Conservation (phyloP, 805 yeast species). For the Yamadazyma endophytica region DNA sequence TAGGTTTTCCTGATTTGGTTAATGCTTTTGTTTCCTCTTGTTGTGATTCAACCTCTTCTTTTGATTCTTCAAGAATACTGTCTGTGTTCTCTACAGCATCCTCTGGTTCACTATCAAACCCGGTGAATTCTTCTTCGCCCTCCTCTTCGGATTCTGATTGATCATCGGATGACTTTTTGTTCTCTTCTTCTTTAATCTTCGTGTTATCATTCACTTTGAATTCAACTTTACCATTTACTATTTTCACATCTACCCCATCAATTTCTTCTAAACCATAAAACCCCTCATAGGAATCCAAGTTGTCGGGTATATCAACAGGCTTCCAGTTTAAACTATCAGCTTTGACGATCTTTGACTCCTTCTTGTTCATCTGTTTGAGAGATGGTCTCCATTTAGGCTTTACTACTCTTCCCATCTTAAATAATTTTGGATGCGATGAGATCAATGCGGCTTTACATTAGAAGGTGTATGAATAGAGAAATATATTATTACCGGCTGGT, state of each 20-base stretch:
- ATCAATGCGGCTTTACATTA: too few species aligned
- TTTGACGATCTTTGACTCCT: slow-evolving; percentile 38
- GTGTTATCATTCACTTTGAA: slow-evolving; percentile 41
- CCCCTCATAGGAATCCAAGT: slow-evolving; percentile 83
- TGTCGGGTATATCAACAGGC: slow-evolving; percentile 75
- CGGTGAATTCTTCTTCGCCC: slow-evolving; percentile 14
- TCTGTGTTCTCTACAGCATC: slow-evolving; percentile 11
- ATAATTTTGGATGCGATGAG: slow-evolving; percentile 1
- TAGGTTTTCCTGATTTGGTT: slow-evolving; percentile 8
- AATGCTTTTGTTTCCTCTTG: slow-evolving; percentile 17
- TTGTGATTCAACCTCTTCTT: slow-evolving; percentile 8
- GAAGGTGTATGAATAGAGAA: too few species aligned
- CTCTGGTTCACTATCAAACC: slow-evolving; percentile 9
- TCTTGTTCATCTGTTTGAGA: slow-evolving; percentile 20
- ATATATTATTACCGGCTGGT: too few species aligned
- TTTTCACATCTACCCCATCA: slow-evolving; percentile 84
- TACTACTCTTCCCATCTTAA: not conserved
- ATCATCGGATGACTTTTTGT: slow-evolving; percentile 5
- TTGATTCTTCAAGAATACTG: slow-evolving; percentile 18
- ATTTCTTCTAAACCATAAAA: slow-evolving; percentile 91
- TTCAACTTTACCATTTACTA: slow-evolving; percentile 62
- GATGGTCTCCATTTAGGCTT: not conserved
- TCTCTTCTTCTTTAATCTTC: slow-evolving; percentile 13
- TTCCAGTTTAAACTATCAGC: slow-evolving; percentile 69
- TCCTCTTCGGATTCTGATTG: slow-evolving; percentile 15